These are phyloP conservation scores for Epicoccum nigrum DNA, from an alignment of 2,329 filamentous ascomycete species.

Conservation along the genomic window DNA sequence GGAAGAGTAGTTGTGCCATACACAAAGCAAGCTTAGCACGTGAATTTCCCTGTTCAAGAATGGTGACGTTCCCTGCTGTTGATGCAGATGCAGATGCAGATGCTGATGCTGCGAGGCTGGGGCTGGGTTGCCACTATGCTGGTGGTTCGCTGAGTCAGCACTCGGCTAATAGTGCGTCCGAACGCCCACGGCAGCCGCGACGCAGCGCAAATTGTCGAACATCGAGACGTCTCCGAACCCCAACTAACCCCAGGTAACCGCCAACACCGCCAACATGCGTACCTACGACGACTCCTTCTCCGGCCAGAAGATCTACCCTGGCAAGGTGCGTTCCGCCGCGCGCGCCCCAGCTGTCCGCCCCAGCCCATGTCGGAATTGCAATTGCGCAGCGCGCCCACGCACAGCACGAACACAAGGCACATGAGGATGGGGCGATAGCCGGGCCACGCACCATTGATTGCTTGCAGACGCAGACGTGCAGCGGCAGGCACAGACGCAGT, in stretches of 20 bases:
- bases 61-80: neutral
- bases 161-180: constrained; percentile 24
- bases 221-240: neutral
- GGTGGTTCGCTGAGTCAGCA: constrained; percentile 26
- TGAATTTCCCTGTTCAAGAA: too few relatives aligned
- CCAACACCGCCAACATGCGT: constrained; percentile 67
- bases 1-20: too few relatives aligned
- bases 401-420: constrained; percentile 22
- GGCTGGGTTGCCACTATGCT: too few relatives aligned
- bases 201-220: constrained; percentile 30
- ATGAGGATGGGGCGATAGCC: constrained; percentile 17
- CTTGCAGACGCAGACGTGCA: neutral
- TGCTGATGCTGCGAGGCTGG: constrained; percentile 8
- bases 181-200: constrained; percentile 14
- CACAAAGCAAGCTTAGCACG: too few relatives aligned
- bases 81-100: neutral
- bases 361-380: constrained; percentile 34
- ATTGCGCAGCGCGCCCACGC: constrained; percentile 21
- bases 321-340: constrained; percentile 66
- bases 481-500: constrained; percentile 14
- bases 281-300: constrained; percentile 81
- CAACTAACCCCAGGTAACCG: constrained; percentile 45
- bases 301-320: constrained; percentile 79
- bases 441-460: constrained; percentile 1
- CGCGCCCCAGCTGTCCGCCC: constrained; percentile 17